Conservation (phyloP, 116 monocot species). For the Dioscorea cayenensis region DNA sequence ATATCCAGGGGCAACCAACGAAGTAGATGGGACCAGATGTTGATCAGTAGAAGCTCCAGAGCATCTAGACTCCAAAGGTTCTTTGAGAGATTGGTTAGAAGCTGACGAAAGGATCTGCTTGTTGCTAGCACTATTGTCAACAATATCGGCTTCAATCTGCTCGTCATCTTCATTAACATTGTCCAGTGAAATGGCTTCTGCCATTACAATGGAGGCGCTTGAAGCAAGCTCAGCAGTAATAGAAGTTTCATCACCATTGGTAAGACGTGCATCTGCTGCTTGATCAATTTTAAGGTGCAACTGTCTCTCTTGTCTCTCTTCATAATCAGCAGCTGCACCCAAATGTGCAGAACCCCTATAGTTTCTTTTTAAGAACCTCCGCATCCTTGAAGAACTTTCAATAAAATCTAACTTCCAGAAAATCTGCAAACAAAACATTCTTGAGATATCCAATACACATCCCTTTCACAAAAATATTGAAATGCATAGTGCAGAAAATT, state of each 20-base stretch:
- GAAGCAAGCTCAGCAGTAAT: constrained; percentile 31
- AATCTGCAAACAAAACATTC: constrained; percentile 29
- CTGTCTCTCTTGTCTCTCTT: constrained; percentile 19
- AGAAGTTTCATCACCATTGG: constrained; percentile 28
- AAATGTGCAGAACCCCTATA: constrained; percentile 64
- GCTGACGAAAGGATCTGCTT: constrained; percentile 19
- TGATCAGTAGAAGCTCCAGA: constrained; percentile 41
- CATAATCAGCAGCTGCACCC: constrained; percentile 62
- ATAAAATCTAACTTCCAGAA: constrained; percentile 81
- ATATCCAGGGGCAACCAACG: constrained; percentile 47
- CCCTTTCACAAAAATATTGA: not conserved
- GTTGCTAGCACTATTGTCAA: constrained; percentile 17
- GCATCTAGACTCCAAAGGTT: constrained; percentile 17
- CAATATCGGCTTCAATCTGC: constrained; percentile 28
- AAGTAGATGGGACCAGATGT: constrained; percentile 37
- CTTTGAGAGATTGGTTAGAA: constrained; percentile 34
- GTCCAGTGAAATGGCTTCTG: constrained; percentile 60
- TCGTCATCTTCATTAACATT: constrained; percentile 54
- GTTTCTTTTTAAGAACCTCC: constrained; percentile 76
- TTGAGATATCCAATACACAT: not conserved
- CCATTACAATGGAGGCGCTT: constrained; percentile 41
- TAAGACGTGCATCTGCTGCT: constrained; percentile 14
- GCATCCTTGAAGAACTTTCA: constrained; percentile 87
- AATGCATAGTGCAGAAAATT: not conserved
- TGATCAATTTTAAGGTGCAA: constrained; percentile 24